Evolutionary conservation across 371 early-diverging fungal genomes (phyloP), one percentile per base, ranked within the genome.

Genomic region (Lichtheimia ornata): DNA sequence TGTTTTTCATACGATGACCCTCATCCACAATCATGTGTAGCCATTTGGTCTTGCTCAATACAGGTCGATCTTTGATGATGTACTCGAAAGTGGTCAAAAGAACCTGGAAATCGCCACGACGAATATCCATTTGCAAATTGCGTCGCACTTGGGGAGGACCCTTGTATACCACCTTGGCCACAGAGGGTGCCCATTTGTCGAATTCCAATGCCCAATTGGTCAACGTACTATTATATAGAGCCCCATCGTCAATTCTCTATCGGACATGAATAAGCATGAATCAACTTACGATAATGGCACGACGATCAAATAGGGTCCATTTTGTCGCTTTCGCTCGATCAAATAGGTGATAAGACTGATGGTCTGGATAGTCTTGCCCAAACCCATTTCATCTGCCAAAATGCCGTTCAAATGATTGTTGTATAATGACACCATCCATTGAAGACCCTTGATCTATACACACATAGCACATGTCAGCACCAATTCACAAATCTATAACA

Each of bases 1-100:
- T 74, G 72, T 99, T 99, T 82, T 99, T 99, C 88, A 99, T 92
- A 71, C 99, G 91, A 70, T 99, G 99, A 49, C 98, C 99, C 76
- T 99, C 99, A 70, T 99, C 99, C 59, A 99, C 92, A 61, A 99
- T 95, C 74, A 93, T 88, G 75, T 97, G 91, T 15, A 95, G 73
- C 96, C 97, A 99, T 70, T 94, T 92, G 66, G 95, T 84, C 65
- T 90, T 89, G 67, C 86, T 81, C 17, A 99, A 81, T 24, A 90
- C 73, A 14, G 86, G 88, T 63, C 88, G 82, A 62, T 98, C 98
- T 70, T 89, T 90, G 79, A 98, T 96, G 54, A 97, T 91, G 73
- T 94, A 98, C 69, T 99, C 98, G 78, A 93, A 99, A 4, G 99
- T 98, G 5, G 99, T 99, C 61, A 99, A 74, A 14, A 98, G 73